Evolutionary conservation across 2,329 filamentous ascomycete genomes (phyloP), one percentile per base, ranked within the genome.

Genomic region (Monosporascus sp.): DNA sequence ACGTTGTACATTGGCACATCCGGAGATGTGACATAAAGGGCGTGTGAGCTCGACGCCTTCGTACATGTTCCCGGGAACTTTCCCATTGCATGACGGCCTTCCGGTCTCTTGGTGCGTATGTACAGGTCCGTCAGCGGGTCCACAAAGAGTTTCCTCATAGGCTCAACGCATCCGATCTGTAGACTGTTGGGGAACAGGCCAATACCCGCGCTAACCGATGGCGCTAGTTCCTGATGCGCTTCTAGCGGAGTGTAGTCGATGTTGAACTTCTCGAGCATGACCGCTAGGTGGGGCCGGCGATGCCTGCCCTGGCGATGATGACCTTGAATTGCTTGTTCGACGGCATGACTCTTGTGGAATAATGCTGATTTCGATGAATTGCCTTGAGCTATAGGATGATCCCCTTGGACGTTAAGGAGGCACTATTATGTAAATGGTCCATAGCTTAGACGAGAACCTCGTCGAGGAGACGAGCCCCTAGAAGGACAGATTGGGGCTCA

Each of bases 191-290:
- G 67, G 0, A 71, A 55, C 0, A 82, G 57, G 1, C 69, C 76
- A 27, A 83, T 77, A 3, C 70, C 73, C 0, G 77, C 78, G 0
- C 80, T 80, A 0, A 75, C 64, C 20, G 73, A 66, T 0, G 78
- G 77, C 0, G 72, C 71, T 22, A 81, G 72, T 0, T 70, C 61
- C 0, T 55, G 26, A 46, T 74, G 64, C 0, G 66, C 64, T 56
- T 83, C 79, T 0, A 83, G 68, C 0, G 83, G 53, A 2, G 79
- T 54, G 59, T 75, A 82, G 56, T 81, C 73, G 52, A 83, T 74
- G 27, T 61, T 64, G 36, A 72, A 64, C 44, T 64, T 61, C 51
- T 81, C 71, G 3, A 83, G 71, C 56, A 72, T 71, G 43, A 73
- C 70, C 4, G 77, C 76, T 7, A 80, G 62, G 73, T 67, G 1